A percentile compares a stretch with the other conserved stretches of the same genome.
These are phyloP conservation scores for Porphyra umbilicalis DNA, from an alignment of 31 red algal genomes.

Conservation along the genomic window DNA sequence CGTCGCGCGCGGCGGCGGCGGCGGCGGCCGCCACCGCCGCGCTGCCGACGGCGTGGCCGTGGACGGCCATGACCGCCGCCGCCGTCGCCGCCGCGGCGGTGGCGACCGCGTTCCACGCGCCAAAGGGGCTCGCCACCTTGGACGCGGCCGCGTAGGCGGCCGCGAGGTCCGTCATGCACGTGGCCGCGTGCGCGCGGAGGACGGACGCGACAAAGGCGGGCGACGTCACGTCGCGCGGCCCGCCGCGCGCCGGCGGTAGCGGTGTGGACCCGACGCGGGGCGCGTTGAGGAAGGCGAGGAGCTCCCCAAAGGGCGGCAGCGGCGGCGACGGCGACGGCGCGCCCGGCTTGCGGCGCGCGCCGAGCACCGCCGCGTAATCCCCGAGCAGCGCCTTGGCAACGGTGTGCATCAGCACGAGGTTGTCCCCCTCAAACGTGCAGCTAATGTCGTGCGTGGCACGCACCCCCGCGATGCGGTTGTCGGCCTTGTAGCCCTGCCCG, in stretches of 20 bases:
- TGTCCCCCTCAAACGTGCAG: slow-evolving; percentile 77
- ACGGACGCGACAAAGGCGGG: slow-evolving; percentile 9
- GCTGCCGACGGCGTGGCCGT: slow-evolving; percentile 6
- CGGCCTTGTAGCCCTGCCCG: slow-evolving; percentile 74
- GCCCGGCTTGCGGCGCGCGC: neutral
- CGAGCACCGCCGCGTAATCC: slow-evolving; percentile 5
- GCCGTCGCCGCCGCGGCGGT: slow-evolving; percentile 17
- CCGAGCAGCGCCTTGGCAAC: slow-evolving; percentile 47
- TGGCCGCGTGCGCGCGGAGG: slow-evolving; percentile 17
- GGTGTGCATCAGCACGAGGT: slow-evolving; percentile 69
- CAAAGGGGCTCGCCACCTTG: slow-evolving; percentile 21
- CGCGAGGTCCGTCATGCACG: slow-evolving; percentile 16
- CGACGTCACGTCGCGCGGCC: neutral
- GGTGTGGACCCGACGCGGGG: neutral
- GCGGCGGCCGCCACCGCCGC: slow-evolving; percentile 6
- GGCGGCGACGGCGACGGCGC: neutral
- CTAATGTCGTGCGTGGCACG: slow-evolving; percentile 60
- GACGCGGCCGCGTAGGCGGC: neutral
- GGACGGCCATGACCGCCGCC: slow-evolving; percentile 25
- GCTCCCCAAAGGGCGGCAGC: slow-evolving; percentile 2
- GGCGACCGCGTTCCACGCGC: slow-evolving; percentile 39
- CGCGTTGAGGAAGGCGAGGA: neutral
- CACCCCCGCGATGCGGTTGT: slow-evolving; percentile 61
- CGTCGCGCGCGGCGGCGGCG: slow-evolving; percentile 12
- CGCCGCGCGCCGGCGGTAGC: neutral